Evolutionary conservation across 495 filamentous ascomycete genomes (phyloP), one percentile per base, ranked within the genome.

Genomic region (Articulospora tetracladia): DNA sequence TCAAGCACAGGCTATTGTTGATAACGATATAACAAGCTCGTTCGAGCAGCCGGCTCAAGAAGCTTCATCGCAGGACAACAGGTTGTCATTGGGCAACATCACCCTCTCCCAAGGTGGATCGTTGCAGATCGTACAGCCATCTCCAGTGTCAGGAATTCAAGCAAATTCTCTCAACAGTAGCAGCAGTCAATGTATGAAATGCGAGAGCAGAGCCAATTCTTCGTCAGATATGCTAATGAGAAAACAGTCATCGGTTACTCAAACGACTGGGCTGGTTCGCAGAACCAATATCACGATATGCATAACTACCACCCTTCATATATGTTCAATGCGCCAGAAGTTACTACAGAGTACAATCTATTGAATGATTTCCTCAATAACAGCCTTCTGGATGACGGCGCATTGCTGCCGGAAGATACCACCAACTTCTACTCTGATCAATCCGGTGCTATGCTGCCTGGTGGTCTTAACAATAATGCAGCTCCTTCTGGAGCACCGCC

Each of bases 331-430:
- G 87, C 92, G 25, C 91, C 91, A 58, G 94, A 99, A 72, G 89
- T 96, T 60, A 91, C 89, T 27, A 92, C 91, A 72, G 94, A 99
- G 74, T 97, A 96, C 70, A 96, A 96, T 68, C 78, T 97, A 58
- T 83, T 99, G 61, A 96, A 95, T 65, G 92, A 98, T 72, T 99
- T 98, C 70, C 83, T 98, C 61, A 92, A 87, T 71, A 93, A 84
- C 63, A 92, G 87, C 72, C 74, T 98, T 28, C 74, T 96, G 51
- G 92, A 97, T 69, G 92, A 96, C 70, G 83, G 82, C 34, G 79
- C 78, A 2, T 73, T 88, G 47, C 82, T 88, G 57, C 72, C 81
- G 56, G 84, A 85, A 55, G 90, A 92, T 57, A 69, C 72, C 47
- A 68, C 63, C 53, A 72, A 70, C 39, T 62, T 74, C 25, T 72